phyloP scores from a whole-genome alignment of 2,329 filamentous ascomycete species.

The Colletotrichum navitas region DNA sequence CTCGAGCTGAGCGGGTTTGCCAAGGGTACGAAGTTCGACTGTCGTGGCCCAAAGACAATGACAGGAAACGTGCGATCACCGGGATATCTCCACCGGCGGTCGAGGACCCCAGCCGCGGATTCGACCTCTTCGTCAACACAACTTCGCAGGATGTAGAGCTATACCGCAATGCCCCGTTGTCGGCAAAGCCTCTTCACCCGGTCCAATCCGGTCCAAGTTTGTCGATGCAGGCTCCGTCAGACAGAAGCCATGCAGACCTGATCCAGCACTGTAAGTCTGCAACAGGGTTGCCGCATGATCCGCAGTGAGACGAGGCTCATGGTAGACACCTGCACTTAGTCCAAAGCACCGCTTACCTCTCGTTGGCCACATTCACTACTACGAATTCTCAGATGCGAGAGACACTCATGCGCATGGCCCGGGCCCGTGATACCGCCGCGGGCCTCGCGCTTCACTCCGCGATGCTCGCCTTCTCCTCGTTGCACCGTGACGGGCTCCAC shows the following conservation, averaged over 20 bases:
- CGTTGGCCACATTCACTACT: conserved; percentile 17
- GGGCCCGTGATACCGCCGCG: background rate
- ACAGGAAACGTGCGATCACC: conserved; percentile 18
- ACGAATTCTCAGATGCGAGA: conserved; percentile 19
- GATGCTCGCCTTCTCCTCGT: conserved; percentile 9
- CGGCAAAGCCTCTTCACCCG: background rate
- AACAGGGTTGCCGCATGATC: background rate
- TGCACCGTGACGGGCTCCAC: conserved; percentile 16
- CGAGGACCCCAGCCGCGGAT: background rate
- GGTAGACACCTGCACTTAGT: background rate
- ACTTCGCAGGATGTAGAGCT: conserved; percentile 16
- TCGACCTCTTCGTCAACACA: background rate
- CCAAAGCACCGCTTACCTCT: background rate
- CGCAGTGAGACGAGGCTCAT: background rate
- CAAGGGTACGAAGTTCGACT: conserved; percentile 16
- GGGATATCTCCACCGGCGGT: background rate
- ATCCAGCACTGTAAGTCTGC: conserved; percentile 20
- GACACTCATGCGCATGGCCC: conserved; percentile 8
- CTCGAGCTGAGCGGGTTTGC: background rate
- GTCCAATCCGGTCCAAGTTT: background rate
- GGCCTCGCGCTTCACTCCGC: conserved; percentile 5
- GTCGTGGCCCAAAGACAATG: conserved; percentile 16
- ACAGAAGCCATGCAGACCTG: background rate
- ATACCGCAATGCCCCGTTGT: background rate
- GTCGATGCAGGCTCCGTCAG: background rate